A percentile compares a stretch with the other conserved stretches of the same genome.
Conservation (phyloP, 495 filamentous ascomycete species). For the Penicillium cosmopolitanum region DNA sequence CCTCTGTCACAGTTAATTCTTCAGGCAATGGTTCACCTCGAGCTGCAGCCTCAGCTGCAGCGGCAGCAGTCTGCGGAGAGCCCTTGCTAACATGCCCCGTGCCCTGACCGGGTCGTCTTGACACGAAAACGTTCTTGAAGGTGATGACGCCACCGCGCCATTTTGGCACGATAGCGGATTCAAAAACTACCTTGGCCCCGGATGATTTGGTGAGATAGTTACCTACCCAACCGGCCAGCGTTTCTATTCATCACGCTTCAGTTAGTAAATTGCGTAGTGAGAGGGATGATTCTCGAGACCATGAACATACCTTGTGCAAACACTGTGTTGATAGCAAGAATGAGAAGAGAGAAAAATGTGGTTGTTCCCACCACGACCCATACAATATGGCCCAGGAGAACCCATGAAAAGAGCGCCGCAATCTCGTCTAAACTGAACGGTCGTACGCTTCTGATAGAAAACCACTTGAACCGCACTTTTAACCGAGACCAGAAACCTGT, state of each 20-base stretch:
- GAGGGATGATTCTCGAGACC: background rate
- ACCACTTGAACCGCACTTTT: constrained; percentile 95
- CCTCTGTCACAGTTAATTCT: constrained; percentile 41
- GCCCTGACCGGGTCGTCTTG: constrained; percentile 80
- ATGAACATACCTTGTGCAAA: constrained; percentile 81
- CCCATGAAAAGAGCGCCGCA: constrained; percentile 92
- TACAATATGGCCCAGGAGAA: constrained; percentile 87
- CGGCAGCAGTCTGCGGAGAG: constrained; percentile 81
- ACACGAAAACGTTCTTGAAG: constrained; percentile 96
- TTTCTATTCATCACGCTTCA: constrained; percentile 59
- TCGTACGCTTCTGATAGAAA: constrained; percentile 90
- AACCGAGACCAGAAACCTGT: constrained; percentile 92
- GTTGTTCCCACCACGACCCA: constrained; percentile 96
- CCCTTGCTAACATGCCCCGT: constrained; percentile 86
- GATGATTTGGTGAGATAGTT: constrained; percentile 96
- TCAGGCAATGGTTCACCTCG: constrained; percentile 38
- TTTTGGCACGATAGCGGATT: constrained; percentile 94
- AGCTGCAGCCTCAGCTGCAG: constrained; percentile 78
- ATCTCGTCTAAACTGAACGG: constrained; percentile 97
- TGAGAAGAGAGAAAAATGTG: constrained; percentile 91
- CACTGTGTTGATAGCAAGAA: constrained; percentile 91
- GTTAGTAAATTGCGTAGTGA: too few relatives aligned
- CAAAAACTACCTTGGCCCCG: constrained; percentile 94
- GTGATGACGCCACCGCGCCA: constrained; percentile 95
- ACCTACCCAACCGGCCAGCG: constrained; percentile 86